Percentiles rank a stretch among this genome's conserved stretches.
Conservation (phyloP, 169 alveolate genomes). For the Eimeria nieschulzi region DNA sequence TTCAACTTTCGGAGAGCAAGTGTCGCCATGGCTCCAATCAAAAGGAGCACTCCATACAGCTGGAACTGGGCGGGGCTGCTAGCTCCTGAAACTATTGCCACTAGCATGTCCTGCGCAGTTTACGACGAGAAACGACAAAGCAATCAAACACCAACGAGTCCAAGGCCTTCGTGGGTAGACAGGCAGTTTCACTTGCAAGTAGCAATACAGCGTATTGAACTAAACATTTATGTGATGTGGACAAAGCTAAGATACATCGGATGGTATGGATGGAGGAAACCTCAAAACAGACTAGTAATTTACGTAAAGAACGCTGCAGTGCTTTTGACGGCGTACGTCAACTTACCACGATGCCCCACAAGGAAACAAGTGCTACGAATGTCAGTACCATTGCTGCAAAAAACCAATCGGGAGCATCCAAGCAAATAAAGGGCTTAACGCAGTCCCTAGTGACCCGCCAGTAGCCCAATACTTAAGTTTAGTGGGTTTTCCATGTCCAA, state of each 20-base stretch:
- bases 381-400: slow-evolving; percentile 62
- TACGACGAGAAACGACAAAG: too few relatives aligned
- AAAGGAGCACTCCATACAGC: slow-evolving; percentile 23
- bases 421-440: neutral
- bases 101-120: slow-evolving; percentile 6
- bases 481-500: neutral
- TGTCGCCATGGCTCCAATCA: slow-evolving; percentile 33
- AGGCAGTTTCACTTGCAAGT: too few relatives aligned
- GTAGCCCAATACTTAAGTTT: too few relatives aligned
- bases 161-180: too few relatives aligned
- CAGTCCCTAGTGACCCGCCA: neutral
- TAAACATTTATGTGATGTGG: too few relatives aligned
- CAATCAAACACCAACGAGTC: neutral
- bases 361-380: slow-evolving; percentile 45
- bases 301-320: too few relatives aligned
- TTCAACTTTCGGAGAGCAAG: slow-evolving; percentile 36
- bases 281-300: too few relatives aligned
- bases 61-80: slow-evolving; percentile 21
- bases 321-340: too few relatives aligned
- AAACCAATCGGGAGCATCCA: neutral
- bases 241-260: too few relatives aligned
- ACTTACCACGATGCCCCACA: slow-evolving; percentile 65
- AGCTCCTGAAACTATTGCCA: slow-evolving; percentile 37
- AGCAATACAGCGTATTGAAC: too few relatives aligned
- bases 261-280: too few relatives aligned